A percentile compares a stretch with the other conserved stretches of the same genome.
Conservation (phyloP, 2,329 filamentous ascomycete genomes). For the Fonsecaea multimorphosa region DNA sequence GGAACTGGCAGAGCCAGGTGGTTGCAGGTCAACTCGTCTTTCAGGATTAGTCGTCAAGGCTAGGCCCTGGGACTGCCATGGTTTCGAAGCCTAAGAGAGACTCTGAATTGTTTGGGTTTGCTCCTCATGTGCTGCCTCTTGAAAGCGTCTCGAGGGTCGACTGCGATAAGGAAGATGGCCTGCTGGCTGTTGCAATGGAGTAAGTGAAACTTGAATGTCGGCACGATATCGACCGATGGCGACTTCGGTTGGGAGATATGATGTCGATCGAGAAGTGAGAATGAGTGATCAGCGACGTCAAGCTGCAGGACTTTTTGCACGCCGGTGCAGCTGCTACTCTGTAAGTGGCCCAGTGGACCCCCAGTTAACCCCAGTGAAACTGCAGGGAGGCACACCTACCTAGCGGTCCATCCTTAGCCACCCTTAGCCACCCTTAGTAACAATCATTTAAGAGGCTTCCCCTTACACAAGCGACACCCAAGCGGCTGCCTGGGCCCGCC, state of each 20-base stretch:
- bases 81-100: not conserved
- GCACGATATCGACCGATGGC: slow-evolving; percentile 3
- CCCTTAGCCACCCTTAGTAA: too few relatives aligned
- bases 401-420: slow-evolving; percentile 1
- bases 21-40: not conserved
- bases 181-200: not conserved
- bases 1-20: not conserved
- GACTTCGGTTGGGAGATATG: slow-evolving; percentile 8
- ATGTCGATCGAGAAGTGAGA: slow-evolving; percentile 13
- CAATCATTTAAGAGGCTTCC: slow-evolving; percentile 1
- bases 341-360: not conserved
- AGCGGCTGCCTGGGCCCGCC: slow-evolving; percentile 3
- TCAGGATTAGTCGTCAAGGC: not conserved
- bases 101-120: not conserved
- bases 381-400: too few relatives aligned
- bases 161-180: not conserved
- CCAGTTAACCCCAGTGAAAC: too few relatives aligned
- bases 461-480: slow-evolving; percentile 13
- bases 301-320: slow-evolving; percentile 8
- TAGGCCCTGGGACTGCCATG: not conserved
- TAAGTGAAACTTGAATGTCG: slow-evolving; percentile 1
- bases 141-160: not conserved
- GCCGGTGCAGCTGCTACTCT: not conserved
- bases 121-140: not conserved
- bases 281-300: slow-evolving; percentile 30